These are phyloP conservation scores for Cladophialophora chaetospira DNA, from an alignment of 2,329 filamentous ascomycete species.

Conservation along the genomic window DNA sequence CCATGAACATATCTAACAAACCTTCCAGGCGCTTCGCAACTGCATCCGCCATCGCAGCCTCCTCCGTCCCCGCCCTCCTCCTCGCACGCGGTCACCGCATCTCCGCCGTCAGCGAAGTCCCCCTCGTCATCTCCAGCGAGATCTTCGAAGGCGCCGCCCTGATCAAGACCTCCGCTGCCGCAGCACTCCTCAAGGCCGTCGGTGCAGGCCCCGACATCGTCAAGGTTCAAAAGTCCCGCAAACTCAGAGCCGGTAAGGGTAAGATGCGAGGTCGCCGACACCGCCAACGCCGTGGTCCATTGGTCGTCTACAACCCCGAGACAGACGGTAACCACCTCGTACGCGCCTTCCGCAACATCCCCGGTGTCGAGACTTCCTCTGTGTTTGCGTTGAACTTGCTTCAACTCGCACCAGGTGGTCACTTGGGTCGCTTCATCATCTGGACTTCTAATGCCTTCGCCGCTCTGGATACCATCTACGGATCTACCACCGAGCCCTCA, in stretches of 20 bases:
- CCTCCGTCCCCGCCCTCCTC: constrained; percentile 90
- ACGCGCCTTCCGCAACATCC: constrained; percentile 96
- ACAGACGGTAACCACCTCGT: constrained; percentile 93
- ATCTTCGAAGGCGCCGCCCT: constrained; percentile 78
- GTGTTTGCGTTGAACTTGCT: constrained; percentile 97
- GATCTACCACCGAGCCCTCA: constrained; percentile 83
- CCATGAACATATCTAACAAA: constrained; percentile 30
- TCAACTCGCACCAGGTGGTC: constrained; percentile 97
- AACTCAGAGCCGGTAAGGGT: constrained; percentile 97
- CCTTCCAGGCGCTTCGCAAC: constrained; percentile 83
- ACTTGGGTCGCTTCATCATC: constrained; percentile 98
- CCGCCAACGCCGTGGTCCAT: constrained; percentile 95
- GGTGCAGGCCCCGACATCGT: constrained; percentile 88
- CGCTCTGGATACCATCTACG: constrained; percentile 96
- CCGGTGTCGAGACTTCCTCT: constrained; percentile 94
- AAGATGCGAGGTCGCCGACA: constrained; percentile 96
- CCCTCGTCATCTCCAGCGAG: constrained; percentile 90
- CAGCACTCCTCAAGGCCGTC: constrained; percentile 84
- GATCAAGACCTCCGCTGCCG: constrained; percentile 84
- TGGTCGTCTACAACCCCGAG: constrained; percentile 96
- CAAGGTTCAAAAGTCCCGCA: constrained; percentile 96
- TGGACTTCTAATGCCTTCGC: constrained; percentile 98
- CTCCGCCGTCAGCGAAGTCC: constrained; percentile 89
- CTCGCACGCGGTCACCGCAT: constrained; percentile 97
- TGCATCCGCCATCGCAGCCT: constrained; percentile 94